Conservation (phyloP, 768 basidiomycete genomes). For the Roridomyces roridus region DNA sequence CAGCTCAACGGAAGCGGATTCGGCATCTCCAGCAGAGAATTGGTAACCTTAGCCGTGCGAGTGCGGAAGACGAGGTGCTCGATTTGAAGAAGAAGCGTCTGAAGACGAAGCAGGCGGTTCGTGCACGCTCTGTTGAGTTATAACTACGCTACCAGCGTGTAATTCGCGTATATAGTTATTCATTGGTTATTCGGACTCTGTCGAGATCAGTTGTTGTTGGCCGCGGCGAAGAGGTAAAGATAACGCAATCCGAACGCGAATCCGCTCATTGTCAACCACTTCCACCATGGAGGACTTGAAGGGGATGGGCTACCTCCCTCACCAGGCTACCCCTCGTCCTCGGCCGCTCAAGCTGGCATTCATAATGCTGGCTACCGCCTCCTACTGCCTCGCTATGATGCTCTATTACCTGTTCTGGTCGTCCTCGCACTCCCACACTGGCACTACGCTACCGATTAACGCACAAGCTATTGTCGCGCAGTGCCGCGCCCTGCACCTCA, state of each 20-base stretch:
- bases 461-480: conserved; percentile 10
- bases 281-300: too few species aligned
- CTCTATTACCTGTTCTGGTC: conserved; percentile 31
- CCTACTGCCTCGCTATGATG: conserved; percentile 2
- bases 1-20: conserved; percentile 41
- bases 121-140: conserved; percentile 1
- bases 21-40: conserved; percentile 38
- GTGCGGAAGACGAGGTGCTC: background rate
- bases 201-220: background rate
- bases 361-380: background rate
- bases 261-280: too few species aligned
- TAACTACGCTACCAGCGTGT: conserved; percentile 3
- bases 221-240: too few species aligned
- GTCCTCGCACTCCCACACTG: background rate
- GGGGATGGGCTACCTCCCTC: too few species aligned
- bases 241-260: too few species aligned
- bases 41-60: conserved; percentile 17
- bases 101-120: conserved; percentile 7
- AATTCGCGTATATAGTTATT: conserved; percentile 9
- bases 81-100: background rate
- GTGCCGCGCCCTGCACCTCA: conserved; percentile 11
- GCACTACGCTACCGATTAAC: conserved; percentile 6
- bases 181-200: background rate
- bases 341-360: background rate
- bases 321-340: background rate